Evolutionary conservation across 129 eudicot genomes (phyloP), one percentile per base, ranked within the genome.

Genomic region (Erigeron canadensis): DNA sequence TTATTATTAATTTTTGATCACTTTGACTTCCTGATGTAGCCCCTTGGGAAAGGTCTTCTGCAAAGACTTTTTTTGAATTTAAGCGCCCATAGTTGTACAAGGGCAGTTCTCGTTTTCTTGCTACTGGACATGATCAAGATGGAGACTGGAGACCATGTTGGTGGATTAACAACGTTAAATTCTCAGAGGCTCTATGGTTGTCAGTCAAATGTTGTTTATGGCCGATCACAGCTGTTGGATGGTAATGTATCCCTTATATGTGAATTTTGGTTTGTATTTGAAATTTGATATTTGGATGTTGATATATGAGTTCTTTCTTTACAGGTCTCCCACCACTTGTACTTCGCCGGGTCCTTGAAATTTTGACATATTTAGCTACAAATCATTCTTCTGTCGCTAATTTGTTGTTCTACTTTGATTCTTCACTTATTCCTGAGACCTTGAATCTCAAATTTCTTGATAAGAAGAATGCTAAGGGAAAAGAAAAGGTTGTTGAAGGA

Each of bases 301-400:
- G 51, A 43, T 45, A 66, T n/a, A 43, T 4, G 28, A 5, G 70
- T 41, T 17, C 45, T n/a, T n/a, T n/a, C 45, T 75, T 58, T 79
- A 67, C 86, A 93, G 99, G 99, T 72, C 91, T 94, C 74, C 99
- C 99, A 47, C 99, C 99, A 11, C 76, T 90, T 72, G 99, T 94
- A 51, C 77, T 90, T 79, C 93, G 96, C 5, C 90, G 96, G 60
- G 83, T 86, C 5, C 95, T 94, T 54, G 99, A 94, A 83, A 88
- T 86, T 79, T 67, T 94, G 86, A 86, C 95, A 9, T 94, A 84
- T 75, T 71, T 94, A 80, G 97, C 99, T 45, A 90, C 92, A 47
- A 94, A 86, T 71, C 96, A 94, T 83, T 85, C 91, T 54, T 86
- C 89, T 71, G 96, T 94, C 69, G 87, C 99, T 51, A 84, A 70